Base-by-base conservation (phyloP, 306 rosid species). In the Pyrus bretschneideri region DNA sequence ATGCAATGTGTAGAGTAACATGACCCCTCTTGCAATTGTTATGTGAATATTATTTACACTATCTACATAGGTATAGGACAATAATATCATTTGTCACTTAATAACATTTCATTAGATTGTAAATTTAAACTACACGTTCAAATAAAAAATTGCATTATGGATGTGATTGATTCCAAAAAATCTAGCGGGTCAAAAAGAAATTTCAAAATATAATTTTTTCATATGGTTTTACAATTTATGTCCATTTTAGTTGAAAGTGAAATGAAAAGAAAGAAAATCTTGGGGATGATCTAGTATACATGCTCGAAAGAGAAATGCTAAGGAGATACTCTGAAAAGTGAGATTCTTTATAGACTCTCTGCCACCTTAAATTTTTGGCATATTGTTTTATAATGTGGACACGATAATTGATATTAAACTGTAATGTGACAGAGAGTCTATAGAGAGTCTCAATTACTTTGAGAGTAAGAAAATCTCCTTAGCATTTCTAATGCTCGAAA, bases 1-100 rank as follows among this genome's bases (percentile, higher is more conserved):
- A 67, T 74, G 79, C 83, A 74, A 35, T 75, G 65, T 54, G 49
- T 62, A 79, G 73, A 42, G 80, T 76, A 83, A 76, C 84, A 78
- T 76, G 81, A 76, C 76, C 72, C 29, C 76, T 49, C 22, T 29
- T 72, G 29, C 63, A 27, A 25, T 73, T 62, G 44, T 61, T 70
- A 19, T 58, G 18, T 40, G 44, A 2, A 70, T 63, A 55, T 54
- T 13, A 21, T 55, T 19, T 55, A 21, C 8, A 18, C 17, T 49
- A 49, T 49, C 19, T 49, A 49, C 17, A 19, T 4, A 49, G 1
- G 5, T 49, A 49, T 49, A 49, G 19, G 21, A 49, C 55, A 49
- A 49, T 49, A 49, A 49, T 49, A 49, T 49, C 8, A 15, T 49
- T 49, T 58, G 17, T 22, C 1, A 0, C 8, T 0, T 22, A 5